A percentile compares a stretch with the other conserved stretches of the same genome.
Conservation (phyloP, 768 basidiomycete genomes). For the Leccinum uliginosum region DNA sequence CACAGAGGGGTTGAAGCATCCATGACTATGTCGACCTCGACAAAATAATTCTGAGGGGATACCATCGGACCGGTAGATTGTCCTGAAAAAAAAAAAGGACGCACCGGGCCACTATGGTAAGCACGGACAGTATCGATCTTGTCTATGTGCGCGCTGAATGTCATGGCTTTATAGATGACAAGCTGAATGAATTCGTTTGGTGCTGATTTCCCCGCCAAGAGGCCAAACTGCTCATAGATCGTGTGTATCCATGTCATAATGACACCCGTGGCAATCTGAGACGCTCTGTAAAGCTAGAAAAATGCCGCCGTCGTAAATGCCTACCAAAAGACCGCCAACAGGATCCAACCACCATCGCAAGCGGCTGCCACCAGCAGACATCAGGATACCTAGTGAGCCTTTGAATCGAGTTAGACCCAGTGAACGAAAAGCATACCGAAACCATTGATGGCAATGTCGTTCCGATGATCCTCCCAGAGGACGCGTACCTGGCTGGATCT, state of each 20-base stretch:
- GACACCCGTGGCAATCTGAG: conserved; percentile 73
- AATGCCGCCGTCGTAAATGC: conserved; percentile 20
- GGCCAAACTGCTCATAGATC: conserved; percentile 74
- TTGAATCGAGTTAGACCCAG: neutral
- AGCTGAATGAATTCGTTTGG: conserved; percentile 90
- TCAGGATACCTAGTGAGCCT: conserved; percentile 59
- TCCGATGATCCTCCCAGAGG: conserved; percentile 94
- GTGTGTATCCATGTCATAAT: conserved; percentile 75
- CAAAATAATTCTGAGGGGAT: conserved; percentile 69
- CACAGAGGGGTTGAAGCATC: conserved; percentile 81
- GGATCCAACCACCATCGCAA: conserved; percentile 83
- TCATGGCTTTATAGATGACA: conserved; percentile 84
- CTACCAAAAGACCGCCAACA: conserved; percentile 68
- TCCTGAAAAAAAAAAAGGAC: conserved; percentile 14
- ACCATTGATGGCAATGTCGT: conserved; percentile 79
- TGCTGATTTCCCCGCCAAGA: conserved; percentile 89
- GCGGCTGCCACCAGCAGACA: conserved; percentile 80
- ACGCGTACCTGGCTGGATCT: conserved; percentile 89
- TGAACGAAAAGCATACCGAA: conserved; percentile 46
- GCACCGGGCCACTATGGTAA: conserved; percentile 83
- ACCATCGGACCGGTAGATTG: neutral
- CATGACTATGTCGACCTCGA: conserved; percentile 96
- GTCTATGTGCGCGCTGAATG: conserved; percentile 82
- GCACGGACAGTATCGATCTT: conserved; percentile 90
- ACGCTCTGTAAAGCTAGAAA: neutral